phyloP scores from a whole-genome alignment of 805 yeast genomes.

The Ogataea paradorogensis region DNA sequence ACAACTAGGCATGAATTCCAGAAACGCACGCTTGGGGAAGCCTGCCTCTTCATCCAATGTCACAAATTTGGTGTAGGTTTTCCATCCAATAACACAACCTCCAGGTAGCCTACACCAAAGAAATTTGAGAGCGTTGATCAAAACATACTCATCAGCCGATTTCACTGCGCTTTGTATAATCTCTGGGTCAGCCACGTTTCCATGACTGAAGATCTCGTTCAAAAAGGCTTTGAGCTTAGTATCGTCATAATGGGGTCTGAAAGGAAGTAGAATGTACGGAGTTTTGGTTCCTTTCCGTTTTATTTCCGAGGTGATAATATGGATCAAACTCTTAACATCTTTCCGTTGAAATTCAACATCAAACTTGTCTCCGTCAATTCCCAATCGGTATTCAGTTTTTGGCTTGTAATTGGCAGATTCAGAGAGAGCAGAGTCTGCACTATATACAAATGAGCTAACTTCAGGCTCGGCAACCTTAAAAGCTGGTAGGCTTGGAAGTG shows the following conservation, averaged over 20 bases:
- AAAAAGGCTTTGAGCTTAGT: conserved; percentile 56
- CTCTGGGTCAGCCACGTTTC: conserved; percentile 44
- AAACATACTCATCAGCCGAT: conserved; percentile 62
- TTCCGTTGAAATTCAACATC: conserved; percentile 55
- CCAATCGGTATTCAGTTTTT: conserved; percentile 30
- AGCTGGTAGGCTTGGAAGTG: conserved; percentile 28
- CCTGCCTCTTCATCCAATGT: conserved; percentile 60
- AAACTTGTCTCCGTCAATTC: conserved; percentile 21
- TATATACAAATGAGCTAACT: conserved; percentile 31
- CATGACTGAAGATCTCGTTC: conserved; percentile 52
- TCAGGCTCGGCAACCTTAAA: conserved; percentile 16
- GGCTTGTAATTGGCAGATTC: conserved; percentile 16
- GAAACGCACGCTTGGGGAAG: conserved; percentile 70
- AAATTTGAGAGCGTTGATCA: conserved; percentile 73
- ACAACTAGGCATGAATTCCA: conserved; percentile 81
- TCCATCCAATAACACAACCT: conserved; percentile 82
- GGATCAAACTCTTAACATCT: conserved; percentile 64
- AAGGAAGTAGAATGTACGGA: conserved; percentile 74
- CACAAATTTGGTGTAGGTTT: conserved; percentile 68
- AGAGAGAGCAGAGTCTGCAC: conserved; percentile 24
- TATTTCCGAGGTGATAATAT: conserved; percentile 66
- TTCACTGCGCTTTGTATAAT: conserved; percentile 42
- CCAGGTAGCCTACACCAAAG: conserved; percentile 85
- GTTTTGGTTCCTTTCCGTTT: conserved; percentile 64
- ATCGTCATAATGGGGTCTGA: conserved; percentile 67